Percentiles rank a stretch among this genome's conserved stretches.
Conservation (phyloP, 441 rosid genomes). For the Brassica balearica region DNA sequence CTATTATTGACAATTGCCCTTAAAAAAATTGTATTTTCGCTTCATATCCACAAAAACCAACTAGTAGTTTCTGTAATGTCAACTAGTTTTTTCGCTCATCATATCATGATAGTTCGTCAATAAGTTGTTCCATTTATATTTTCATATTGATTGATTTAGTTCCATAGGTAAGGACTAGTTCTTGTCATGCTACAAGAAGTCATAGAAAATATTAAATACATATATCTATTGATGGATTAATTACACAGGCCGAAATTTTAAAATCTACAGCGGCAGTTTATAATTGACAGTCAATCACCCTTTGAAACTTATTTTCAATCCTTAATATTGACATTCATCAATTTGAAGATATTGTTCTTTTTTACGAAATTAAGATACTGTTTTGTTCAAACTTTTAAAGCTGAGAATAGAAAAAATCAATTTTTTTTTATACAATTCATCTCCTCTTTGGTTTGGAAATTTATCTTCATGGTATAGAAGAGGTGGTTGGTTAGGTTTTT, state of each 20-base stretch:
- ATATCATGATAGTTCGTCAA: background rate
- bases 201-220: background rate
- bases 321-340: background rate
- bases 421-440: no score
- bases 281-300: conserved; percentile 7
- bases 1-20: no score
- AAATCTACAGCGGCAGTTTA: conserved; percentile 5
- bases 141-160: background rate
- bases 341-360: no score
- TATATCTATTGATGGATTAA: background rate
- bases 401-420: no score
- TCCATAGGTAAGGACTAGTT: conserved; percentile 24
- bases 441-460: no score
- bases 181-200: conserved; percentile 22
- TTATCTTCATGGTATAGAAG: background rate
- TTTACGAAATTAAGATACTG: no score
- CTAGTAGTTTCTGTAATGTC: background rate
- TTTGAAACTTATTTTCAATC: background rate
- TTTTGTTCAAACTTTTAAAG: no score
- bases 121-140: background rate
- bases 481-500: background rate
- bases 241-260: background rate
- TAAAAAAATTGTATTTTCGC: background rate
- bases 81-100: background rate
- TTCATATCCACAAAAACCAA: background rate